Base-by-base conservation (phyloP, 2,329 filamentous ascomycete genomes). In the Alternaria triticimaculans region DNA sequence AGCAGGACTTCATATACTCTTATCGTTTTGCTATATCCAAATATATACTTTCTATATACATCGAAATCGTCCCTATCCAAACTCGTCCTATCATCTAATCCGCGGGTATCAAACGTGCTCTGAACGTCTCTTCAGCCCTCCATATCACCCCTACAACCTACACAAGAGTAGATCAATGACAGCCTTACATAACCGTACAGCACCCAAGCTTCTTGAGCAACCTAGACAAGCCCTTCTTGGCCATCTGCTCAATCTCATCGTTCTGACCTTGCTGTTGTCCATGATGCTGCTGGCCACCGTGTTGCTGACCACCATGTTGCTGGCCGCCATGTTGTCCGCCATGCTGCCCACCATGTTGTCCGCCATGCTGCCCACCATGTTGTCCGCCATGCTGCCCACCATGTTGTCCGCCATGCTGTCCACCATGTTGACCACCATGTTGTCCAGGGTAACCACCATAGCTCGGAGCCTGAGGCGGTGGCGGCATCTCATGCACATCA, bases 121-220 rank as follows among this genome's bases (percentile, higher is more conserved):
- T 33, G 20, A 23, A 41, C 2, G 37, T 18, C 20, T n/a, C 30
- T 25, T 3, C 9, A 41, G 5, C 30, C 49, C 28, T 53, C 30
- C 49, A 18, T 37, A 6, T 18, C 20, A 41, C 23, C 20, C 5
- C 30, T 12, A 1, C 28, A n/a, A 18, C 14, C 20, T 41, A 30
- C 28, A 37, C 28, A 53, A n/a, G 30, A 41, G 12, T 18, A 37
- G 20, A 23, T 14, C 49, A 25, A 25, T 5, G 6, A 15, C 9
- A 15, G 14, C 49, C 14, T 53, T 67, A 95, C 92, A 94, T 94
- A 73, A 95, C 87, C 43, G 88, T 82, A 83, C 92, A 94, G 81
- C 91, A 94, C 44, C 83, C 81, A 77, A 93, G 77, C 81, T 89
- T 89, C 74, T 84, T 86, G 67, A 92, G 74, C 37, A 92, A 74